Conservation (phyloP, 2,329 filamentous ascomycete genomes). For the Bipolaris sorokiniana region DNA sequence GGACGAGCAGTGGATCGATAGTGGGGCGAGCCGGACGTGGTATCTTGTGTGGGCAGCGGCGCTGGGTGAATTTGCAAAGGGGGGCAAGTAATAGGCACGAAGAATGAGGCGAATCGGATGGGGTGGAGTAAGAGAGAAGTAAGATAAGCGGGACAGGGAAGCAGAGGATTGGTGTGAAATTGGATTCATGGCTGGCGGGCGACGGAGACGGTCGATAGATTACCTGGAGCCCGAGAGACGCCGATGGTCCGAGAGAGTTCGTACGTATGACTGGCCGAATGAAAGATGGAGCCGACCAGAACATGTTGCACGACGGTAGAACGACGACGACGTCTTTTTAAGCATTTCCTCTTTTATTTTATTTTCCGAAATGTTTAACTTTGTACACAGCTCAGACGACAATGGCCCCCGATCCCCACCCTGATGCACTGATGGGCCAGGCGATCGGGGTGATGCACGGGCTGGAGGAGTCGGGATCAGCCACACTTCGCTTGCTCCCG, state of each 20-base stretch:
- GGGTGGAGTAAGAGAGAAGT: too few species aligned
- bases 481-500: constrained; percentile 12
- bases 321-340: background rate
- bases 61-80: constrained; percentile 28
- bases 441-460: background rate
- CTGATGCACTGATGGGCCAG: background rate
- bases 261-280: background rate
- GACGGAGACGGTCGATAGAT: background rate
- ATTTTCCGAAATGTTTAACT: background rate
- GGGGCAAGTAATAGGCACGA: background rate
- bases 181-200: too few species aligned
- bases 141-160: background rate
- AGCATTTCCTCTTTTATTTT: background rate
- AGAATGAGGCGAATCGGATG: background rate
- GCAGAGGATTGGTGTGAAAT: background rate
- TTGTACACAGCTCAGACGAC: background rate
- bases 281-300: background rate
- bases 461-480: background rate
- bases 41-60: constrained; percentile 43
- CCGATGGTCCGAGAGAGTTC: background rate
- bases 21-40: constrained; percentile 65
- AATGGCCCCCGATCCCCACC: background rate
- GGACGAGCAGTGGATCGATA: constrained; percentile 73
- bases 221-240: background rate
- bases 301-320: background rate